These are phyloP conservation scores for Coemansia sp. DNA, from an alignment of 192 early-diverging fungal genomes.

Conservation along the genomic window DNA sequence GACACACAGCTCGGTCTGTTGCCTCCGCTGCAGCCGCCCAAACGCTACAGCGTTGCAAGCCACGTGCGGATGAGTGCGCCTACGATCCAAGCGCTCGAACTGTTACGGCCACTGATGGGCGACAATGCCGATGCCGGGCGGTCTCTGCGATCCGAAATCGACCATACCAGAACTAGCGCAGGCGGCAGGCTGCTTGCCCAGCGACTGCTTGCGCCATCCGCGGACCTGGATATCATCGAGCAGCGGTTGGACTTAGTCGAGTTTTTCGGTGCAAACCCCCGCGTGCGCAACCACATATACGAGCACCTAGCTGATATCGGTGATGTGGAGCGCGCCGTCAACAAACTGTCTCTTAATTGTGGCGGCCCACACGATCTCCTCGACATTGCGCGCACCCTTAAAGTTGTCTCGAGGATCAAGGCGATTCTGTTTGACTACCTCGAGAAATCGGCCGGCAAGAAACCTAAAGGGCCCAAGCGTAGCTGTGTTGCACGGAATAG, in stretches of 20 bases:
- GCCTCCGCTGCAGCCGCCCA: conserved; percentile 67
- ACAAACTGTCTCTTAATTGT: conserved; percentile 68
- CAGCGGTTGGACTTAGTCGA: conserved; percentile 74
- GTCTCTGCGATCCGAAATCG: conserved; percentile 71
- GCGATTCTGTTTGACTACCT: conserved; percentile 38
- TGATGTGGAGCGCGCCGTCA: conserved; percentile 71
- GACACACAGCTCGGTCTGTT: conserved; percentile 69
- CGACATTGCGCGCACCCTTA: conserved; percentile 61
- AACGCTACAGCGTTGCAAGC: conserved; percentile 56
- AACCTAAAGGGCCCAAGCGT: too few relatives aligned
- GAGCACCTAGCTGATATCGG: conserved; percentile 63
- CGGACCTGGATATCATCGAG: conserved; percentile 65
- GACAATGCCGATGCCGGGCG: conserved; percentile 54
- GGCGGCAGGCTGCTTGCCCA: conserved; percentile 74
- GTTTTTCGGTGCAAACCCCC: conserved; percentile 62
- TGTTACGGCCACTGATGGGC: conserved; percentile 63
- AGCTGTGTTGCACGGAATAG: not conserved
- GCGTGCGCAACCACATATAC: conserved; percentile 51
- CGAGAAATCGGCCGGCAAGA: not conserved
- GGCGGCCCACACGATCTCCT: conserved; percentile 66
- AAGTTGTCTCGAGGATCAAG: conserved; percentile 56
- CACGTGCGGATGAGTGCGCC: conserved; percentile 80
- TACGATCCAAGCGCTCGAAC: conserved; percentile 77
- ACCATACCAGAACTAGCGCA: conserved; percentile 78
- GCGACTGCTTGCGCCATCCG: conserved; percentile 74